A percentile compares a stretch with the other conserved stretches of the same genome.
Conservation (phyloP, 495 filamentous ascomycete species). For the Chaetomium fimeti region DNA sequence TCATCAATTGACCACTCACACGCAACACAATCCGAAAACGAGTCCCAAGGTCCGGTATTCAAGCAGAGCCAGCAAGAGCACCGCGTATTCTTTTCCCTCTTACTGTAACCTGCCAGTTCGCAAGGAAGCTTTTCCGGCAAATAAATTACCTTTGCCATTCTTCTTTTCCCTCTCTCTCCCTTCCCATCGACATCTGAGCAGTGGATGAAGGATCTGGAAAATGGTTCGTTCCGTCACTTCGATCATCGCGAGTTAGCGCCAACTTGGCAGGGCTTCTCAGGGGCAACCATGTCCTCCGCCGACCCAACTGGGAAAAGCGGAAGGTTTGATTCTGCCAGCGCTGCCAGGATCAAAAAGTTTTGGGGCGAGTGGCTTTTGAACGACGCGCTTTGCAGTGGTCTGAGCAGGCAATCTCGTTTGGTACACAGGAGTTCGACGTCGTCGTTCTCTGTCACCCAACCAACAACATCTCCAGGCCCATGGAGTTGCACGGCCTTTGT, state of each 20-base stretch:
- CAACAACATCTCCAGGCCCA: too few species aligned
- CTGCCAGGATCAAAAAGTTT: background rate
- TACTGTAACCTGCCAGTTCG: background rate
- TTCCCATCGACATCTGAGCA: background rate
- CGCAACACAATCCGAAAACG: constrained; percentile 16
- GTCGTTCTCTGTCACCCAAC: too few species aligned
- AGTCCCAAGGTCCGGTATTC: background rate
- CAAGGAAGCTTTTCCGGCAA: too few species aligned
- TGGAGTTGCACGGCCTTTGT: too few species aligned
- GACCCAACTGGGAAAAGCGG: constrained; percentile 2
- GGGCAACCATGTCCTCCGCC: constrained; percentile 8
- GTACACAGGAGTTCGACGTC: too few species aligned
- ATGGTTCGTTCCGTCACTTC: background rate
- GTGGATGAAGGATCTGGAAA: background rate
- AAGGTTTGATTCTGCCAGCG: constrained; percentile 1
- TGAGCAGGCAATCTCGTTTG: too few species aligned
- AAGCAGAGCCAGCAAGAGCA: background rate
- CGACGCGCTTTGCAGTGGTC: background rate
- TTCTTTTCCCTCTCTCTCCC: background rate
- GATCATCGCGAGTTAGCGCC: background rate
- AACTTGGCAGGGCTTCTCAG: background rate
- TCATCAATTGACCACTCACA: constrained; percentile 16
- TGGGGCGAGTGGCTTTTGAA: background rate
- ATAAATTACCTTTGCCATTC: too few species aligned
- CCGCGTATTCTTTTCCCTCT: background rate